A percentile compares a stretch with the other conserved stretches of the same genome.
These are phyloP conservation scores for Astragalus membranaceus DNA, from an alignment of 306 rosid genomes.

Conservation along the genomic window DNA sequence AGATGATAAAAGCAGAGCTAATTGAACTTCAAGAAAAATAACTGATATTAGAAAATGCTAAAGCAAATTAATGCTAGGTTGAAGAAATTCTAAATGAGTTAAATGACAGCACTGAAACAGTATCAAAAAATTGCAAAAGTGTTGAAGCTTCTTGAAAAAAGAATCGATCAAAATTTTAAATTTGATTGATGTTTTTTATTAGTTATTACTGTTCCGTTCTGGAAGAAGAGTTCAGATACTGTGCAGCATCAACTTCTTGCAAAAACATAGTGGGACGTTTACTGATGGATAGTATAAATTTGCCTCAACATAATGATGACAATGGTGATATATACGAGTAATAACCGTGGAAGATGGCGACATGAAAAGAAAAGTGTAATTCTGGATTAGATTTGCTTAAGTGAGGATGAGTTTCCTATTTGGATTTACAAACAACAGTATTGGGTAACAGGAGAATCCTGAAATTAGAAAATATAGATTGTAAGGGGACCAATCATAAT, in stretches of 20 bases:
- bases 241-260: background rate
- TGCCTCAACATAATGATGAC: background rate
- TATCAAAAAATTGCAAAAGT: background rate
- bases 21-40: background rate
- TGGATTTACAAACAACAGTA: background rate
- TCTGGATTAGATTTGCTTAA: background rate
- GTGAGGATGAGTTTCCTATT: constrained; percentile 2
- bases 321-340: background rate
- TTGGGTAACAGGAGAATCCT: background rate
- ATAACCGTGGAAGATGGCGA: background rate
- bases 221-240: background rate
- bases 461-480: background rate
- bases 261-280: background rate
- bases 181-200: background rate
- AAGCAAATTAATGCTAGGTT: background rate
- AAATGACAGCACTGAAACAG: background rate
- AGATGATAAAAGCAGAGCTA: background rate
- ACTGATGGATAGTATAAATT: background rate
- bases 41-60: background rate
- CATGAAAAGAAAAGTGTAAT: background rate
- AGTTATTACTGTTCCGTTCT: background rate
- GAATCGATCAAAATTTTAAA: background rate
- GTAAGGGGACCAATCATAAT: background rate
- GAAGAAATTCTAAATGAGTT: constrained; percentile 7
- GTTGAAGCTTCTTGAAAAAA: background rate